A percentile compares a stretch with the other conserved stretches of the same genome.
Conservation (phyloP, 768 basidiomycete species). For the Phaeolepiota aurea region DNA sequence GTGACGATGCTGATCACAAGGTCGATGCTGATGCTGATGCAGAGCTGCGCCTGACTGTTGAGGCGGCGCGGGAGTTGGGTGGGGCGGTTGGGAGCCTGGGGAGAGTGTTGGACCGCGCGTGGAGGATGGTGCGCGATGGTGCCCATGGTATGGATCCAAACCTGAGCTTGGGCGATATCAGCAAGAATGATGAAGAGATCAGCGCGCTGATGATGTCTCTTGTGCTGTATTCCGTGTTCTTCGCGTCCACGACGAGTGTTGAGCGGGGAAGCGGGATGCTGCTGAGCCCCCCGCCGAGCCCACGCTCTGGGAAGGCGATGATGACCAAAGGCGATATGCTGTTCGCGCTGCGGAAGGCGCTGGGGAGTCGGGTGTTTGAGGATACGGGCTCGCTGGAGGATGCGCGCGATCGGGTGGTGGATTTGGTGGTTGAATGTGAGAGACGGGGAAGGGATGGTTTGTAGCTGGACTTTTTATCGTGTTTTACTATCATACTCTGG, state of each 20-base stretch:
- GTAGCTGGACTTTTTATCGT: no score
- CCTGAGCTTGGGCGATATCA: slow-evolving; percentile 5
- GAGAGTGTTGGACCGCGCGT: slow-evolving; percentile 46
- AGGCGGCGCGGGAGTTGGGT: slow-evolving; percentile 56
- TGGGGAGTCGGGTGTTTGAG: slow-evolving; percentile 44
- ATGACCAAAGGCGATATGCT: slow-evolving; percentile 26
- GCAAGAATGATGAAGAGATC: slow-evolving; percentile 34
- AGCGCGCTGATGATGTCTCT: slow-evolving; percentile 49
- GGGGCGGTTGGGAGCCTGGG: slow-evolving; percentile 48
- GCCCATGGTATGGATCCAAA: not conserved
- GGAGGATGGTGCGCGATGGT: slow-evolving; percentile 30
- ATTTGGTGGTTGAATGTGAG: slow-evolving; percentile 48
- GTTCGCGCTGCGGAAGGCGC: slow-evolving; percentile 37
- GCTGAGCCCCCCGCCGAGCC: slow-evolving; percentile 55
- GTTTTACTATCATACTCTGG: not conserved
- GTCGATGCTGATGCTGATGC: slow-evolving; percentile 25
- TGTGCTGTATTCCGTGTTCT: slow-evolving; percentile 57
- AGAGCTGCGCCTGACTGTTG: slow-evolving; percentile 41
- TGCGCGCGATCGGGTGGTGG: slow-evolving; percentile 69
- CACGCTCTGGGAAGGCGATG: slow-evolving; percentile 18
- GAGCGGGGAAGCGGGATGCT: slow-evolving; percentile 20
- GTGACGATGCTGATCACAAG: no score
- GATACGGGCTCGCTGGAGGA: slow-evolving; percentile 46
- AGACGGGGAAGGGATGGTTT: slow-evolving; percentile 15
- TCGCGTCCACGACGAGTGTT: slow-evolving; percentile 11